Conservation (phyloP, 2,329 filamentous ascomycete species). For the Trichoderma endophyticum region DNA sequence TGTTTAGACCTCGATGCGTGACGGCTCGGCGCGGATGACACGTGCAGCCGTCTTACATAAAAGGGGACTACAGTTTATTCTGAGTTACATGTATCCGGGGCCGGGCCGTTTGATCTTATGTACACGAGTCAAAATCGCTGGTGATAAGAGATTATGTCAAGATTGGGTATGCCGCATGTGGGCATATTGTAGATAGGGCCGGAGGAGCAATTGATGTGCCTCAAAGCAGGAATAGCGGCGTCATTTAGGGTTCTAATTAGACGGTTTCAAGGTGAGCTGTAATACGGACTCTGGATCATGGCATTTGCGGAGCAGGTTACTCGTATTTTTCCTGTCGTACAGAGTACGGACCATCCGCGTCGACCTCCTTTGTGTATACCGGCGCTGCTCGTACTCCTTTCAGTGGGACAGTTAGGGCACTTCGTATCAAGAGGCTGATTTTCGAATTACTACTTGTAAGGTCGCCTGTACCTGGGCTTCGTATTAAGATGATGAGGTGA, state of each 20-base stretch:
- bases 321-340: background rate
- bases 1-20: background rate
- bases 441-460: background rate
- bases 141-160: background rate
- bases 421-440: background rate
- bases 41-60: background rate
- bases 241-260: background rate
- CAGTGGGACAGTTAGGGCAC: background rate
- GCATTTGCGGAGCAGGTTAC: background rate
- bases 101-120: background rate
- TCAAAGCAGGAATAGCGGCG: background rate
- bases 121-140: background rate
- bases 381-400: background rate
- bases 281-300: background rate
- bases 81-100: background rate
- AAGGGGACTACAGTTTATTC: background rate
- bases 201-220: background rate
- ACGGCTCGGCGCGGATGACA: constrained; percentile 17
- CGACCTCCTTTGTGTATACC: background rate
- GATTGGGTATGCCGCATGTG: background rate
- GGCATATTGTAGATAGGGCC: background rate
- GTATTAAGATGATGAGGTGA: background rate
- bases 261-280: constrained; percentile 3
- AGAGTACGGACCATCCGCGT: background rate
- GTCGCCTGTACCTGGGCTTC: background rate